Evolutionary conservation across 768 basidiomycete species (phyloP), one percentile per base, ranked within the genome.

Genomic region (Macrocybe gigantea): DNA sequence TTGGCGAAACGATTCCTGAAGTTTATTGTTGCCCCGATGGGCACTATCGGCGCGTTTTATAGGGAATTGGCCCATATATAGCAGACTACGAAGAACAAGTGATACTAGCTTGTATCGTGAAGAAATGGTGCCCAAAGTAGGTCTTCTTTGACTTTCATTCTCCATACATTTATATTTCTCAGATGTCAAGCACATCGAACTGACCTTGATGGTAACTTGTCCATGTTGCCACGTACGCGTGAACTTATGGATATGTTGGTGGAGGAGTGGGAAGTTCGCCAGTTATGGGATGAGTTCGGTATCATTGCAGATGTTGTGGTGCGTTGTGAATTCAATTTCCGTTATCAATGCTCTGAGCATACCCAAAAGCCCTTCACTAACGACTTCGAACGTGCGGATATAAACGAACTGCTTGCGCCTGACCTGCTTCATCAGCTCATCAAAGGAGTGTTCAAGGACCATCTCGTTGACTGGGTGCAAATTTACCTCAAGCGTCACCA

Each of bases 371-470:
- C 49, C 36, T 53, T 55, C 37, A 47, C 49, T 11, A 31, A 47
- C 31, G 43, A 50, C n/a, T 63, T 64, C 50, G 60, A 56, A n/a
- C 61, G 52, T 9, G 60, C 60, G 8, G 59, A 64, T 36, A 63
- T 64, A 14, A 54, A 63, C 34, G 56, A 61, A 38, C 50, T 62
- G 1, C 30, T 64, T 8, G 37, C 62, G 2, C 55, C 63, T 10
- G 59, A 64, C 45, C 50, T 63, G 5, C 53, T 63, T 1, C 63
- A 64, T 45, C 63, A 64, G 40, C 30, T 63, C 9, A 62, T 63
- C 51, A 63, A 62, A 48, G 61, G 61, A 7, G 47, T 54, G 9
- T 63, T 63, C 51, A 64, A 63, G 45, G 63, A 64, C 41, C 62
- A 64, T 37, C 53, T 64, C 9, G 58, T 64, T 11, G 44, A 45